A percentile compares a stretch with the other conserved stretches of the same genome.
phyloP scores from a whole-genome alignment of 306 rosid species.

The Citrullus colocynthis region DNA sequence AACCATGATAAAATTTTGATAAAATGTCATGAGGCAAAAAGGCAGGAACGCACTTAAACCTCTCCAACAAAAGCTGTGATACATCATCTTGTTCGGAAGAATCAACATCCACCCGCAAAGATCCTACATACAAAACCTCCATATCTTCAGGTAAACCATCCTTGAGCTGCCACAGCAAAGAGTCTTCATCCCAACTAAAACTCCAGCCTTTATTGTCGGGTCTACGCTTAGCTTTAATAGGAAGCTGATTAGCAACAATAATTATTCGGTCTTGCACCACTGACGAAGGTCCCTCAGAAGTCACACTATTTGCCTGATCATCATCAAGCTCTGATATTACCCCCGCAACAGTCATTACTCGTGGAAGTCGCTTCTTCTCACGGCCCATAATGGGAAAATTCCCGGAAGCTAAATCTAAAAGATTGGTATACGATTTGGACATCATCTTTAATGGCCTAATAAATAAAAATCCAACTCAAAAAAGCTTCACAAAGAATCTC shows the following conservation, averaged over 20 bases:
- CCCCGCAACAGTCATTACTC: conserved; percentile 49
- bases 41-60: conserved; percentile 56
- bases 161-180: conserved; percentile 40
- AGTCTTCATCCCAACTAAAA: conserved; percentile 55
- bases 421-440: conserved; percentile 52
- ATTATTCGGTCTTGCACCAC: conserved; percentile 35
- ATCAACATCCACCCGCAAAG: conserved; percentile 42
- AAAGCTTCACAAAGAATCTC: conserved; percentile 12
- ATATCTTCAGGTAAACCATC: conserved; percentile 50
- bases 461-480: conserved; percentile 14
- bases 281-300: conserved; percentile 47
- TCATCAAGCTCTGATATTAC: conserved; percentile 54
- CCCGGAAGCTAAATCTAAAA: conserved; percentile 53
- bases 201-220: conserved; percentile 49
- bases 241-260: conserved; percentile 50
- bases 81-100: conserved; percentile 43
- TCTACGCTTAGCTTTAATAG: conserved; percentile 40
- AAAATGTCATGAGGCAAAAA: conserved; percentile 40
- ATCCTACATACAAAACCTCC: conserved; percentile 59
- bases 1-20: conserved; percentile 47
- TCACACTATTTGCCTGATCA: conserved; percentile 43
- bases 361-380: conserved; percentile 38
- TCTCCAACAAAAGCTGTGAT: conserved; percentile 42
- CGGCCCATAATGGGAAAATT: conserved; percentile 45
- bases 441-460: conserved; percentile 24